Percentiles rank a stretch among this genome's conserved stretches.
These are phyloP conservation scores for Penicillium nordicum DNA, from an alignment of 2,329 filamentous ascomycete species.

Conservation along the genomic window DNA sequence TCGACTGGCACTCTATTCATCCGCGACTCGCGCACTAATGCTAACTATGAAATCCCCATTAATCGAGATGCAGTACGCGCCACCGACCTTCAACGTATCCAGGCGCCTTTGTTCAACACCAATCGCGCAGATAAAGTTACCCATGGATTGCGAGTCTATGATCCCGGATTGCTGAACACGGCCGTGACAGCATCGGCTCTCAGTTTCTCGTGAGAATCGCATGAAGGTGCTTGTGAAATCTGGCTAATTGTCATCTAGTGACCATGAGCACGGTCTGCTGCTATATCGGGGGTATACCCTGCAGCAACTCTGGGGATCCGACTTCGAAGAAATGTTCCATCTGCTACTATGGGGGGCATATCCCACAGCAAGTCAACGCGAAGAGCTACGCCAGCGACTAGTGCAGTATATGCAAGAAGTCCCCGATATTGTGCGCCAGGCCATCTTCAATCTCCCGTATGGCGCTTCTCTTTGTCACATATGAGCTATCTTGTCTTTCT, in stretches of 20 bases:
- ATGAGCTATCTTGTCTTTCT: neutral
- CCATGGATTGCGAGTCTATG: conserved; percentile 32
- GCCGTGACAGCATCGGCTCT: conserved; percentile 29
- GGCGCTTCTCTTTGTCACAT: neutral
- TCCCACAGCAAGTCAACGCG: conserved; percentile 23
- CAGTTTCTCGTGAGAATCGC: conserved; percentile 29
- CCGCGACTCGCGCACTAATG: conserved; percentile 29
- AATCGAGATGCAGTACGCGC: conserved; percentile 28
- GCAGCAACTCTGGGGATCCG: conserved; percentile 29
- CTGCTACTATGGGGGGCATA: conserved; percentile 30
- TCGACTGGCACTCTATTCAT: conserved; percentile 19
- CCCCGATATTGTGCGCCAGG: conserved; percentile 20
- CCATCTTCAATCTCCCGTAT: conserved; percentile 28
- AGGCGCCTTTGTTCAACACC: conserved; percentile 8
- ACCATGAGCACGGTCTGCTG: conserved; percentile 27
- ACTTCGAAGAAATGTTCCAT: conserved; percentile 35
- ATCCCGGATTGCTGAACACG: conserved; percentile 36
- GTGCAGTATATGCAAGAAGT: conserved; percentile 22
- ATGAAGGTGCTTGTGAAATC: accelerated
- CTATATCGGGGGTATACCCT: conserved; percentile 31
- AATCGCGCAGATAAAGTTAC: conserved; percentile 24
- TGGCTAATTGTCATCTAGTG: conserved; percentile 18
- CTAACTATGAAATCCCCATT: conserved; percentile 30
- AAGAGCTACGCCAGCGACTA: conserved; percentile 19
- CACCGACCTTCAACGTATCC: conserved; percentile 29